Percentiles rank a stretch among this genome's conserved stretches.
Evolutionary conservation across 495 filamentous ascomycete species (phyloP).

Genomic region (Penicillium pulvis): DNA sequence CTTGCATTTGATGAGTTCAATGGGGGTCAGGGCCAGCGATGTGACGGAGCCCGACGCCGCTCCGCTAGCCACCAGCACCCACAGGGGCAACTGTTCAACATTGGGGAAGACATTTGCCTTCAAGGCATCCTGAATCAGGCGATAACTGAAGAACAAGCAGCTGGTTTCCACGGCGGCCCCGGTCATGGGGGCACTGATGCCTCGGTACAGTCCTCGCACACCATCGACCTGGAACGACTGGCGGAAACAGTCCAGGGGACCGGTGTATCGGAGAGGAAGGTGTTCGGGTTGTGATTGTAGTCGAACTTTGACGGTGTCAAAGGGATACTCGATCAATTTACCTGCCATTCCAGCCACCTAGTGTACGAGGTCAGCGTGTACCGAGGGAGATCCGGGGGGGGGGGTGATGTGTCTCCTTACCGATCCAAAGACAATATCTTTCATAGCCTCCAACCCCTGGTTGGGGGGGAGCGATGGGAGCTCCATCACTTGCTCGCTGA

Average conservation of each 20-base stretch:
- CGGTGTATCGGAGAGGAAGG: constrained; percentile 77
- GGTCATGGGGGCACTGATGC: constrained; percentile 86
- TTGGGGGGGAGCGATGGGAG: constrained; percentile 48
- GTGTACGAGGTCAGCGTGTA: neutral
- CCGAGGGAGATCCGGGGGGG: too few relatives aligned
- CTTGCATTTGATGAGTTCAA: constrained; percentile 98
- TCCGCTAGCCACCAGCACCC: constrained; percentile 72
- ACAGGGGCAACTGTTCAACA: constrained; percentile 64
- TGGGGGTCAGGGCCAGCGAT: constrained; percentile 85
- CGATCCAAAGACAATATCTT: constrained; percentile 83
- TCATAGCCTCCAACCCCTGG: constrained; percentile 66
- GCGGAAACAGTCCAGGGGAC: constrained; percentile 90
- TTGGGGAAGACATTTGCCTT: constrained; percentile 55
- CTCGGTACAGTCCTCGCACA: constrained; percentile 80
- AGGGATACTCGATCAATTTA: constrained; percentile 96
- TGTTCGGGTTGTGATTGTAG: constrained; percentile 74
- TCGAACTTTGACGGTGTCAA: constrained; percentile 95
- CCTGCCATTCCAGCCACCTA: constrained; percentile 85
- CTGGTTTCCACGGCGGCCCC: constrained; percentile 95
- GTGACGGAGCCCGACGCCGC: constrained; percentile 89
- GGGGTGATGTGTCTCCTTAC: constrained; percentile 48
- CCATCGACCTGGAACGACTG: constrained; percentile 77
- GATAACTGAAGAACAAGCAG: constrained; percentile 88
- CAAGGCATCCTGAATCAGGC: constrained; percentile 68
- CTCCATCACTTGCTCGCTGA: constrained; percentile 45